Base-by-base conservation (phyloP, 768 basidiomycete species). In the Phallus indusiatus region DNA sequence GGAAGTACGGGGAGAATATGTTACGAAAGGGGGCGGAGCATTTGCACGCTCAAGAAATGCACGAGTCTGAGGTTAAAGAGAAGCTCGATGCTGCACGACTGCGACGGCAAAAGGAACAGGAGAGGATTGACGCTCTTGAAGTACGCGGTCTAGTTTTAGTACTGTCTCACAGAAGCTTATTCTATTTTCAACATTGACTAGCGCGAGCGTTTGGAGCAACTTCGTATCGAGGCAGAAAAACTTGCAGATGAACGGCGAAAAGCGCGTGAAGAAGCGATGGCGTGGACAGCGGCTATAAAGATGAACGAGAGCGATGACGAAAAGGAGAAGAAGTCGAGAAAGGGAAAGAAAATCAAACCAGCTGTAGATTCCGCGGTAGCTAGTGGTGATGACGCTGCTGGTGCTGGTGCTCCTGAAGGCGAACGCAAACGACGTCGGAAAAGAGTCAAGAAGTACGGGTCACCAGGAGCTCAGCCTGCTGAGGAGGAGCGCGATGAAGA, bases 1-100 rank as follows among this genome's bases (percentile, higher is more conserved):
- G 85, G 42, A 87, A 88, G 69, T 99, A 97, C 65, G 93, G 94
- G 12, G 87, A 90, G 61, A 86, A 80, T 66, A 85, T 98, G 78
- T 69, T 95, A 55, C 79, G 89, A 57, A 84, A 84, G 54, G 86
- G 83, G 1, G 87, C 90, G 11, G 90, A 89, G 47, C 92, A 95
- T 67, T 74, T 92, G 21, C 71, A 78, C 4, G 75, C 79, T 17
- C 93, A 95, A 68, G 75, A 79, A 55, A 80, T 83, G 58, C 79
- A 82, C 64, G 93, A 94, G 68, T 75, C 72, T 0, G 88, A 93
- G 67, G 76, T 78, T 0, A 79, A 84, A 52, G 83, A 86, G 5
- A 84, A 82, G 67, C 75, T 93, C 1, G 88, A 91, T 46, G 78
- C 81, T 18, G 94, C 93, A 5, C 79, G 89, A 56, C 82, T 80